These are phyloP conservation scores for Ophiocordyceps camponoti-floridani DNA, from an alignment of 2,329 filamentous ascomycete genomes.

Conservation along the genomic window DNA sequence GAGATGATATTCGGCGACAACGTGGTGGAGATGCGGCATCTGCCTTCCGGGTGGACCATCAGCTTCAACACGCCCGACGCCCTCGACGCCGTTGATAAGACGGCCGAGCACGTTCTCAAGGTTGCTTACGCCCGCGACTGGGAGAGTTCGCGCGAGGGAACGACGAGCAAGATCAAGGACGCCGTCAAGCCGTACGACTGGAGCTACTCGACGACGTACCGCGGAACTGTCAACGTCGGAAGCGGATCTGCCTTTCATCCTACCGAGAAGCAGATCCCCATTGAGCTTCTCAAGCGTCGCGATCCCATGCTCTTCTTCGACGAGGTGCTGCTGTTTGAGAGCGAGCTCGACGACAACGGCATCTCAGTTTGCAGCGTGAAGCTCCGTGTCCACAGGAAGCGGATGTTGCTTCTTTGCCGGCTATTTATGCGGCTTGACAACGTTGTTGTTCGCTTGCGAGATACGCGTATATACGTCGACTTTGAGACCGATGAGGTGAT, in stretches of 20 bases:
- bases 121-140: conserved; percentile 87
- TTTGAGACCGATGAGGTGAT: conserved; percentile 65
- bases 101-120: conserved; percentile 74
- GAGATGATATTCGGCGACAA: conserved; percentile 99
- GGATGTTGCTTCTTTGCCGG: conserved; percentile 67
- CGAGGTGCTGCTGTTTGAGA: conserved; percentile 90
- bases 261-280: conserved; percentile 43
- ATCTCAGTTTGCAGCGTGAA: conserved; percentile 84
- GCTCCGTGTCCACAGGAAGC: conserved; percentile 76
- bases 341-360: conserved; percentile 94
- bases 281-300: conserved; percentile 69
- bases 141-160: conserved; percentile 50
- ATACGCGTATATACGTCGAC: conserved; percentile 85
- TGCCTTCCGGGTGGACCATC: conserved; percentile 58
- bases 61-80: conserved; percentile 75
- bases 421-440: conserved; percentile 90
- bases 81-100: conserved; percentile 86
- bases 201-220: conserved; percentile 87
- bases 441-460: conserved; percentile 71
- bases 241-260: conserved; percentile 13
- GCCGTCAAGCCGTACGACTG: conserved; percentile 95
- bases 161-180: conserved; percentile 76
- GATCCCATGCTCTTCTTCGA: conserved; percentile 96
- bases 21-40: conserved; percentile 55
- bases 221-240: conserved; percentile 40